These are phyloP conservation scores for Hypoxylon lienhwacheense DNA, from an alignment of 495 filamentous ascomycete species.

Conservation along the genomic window DNA sequence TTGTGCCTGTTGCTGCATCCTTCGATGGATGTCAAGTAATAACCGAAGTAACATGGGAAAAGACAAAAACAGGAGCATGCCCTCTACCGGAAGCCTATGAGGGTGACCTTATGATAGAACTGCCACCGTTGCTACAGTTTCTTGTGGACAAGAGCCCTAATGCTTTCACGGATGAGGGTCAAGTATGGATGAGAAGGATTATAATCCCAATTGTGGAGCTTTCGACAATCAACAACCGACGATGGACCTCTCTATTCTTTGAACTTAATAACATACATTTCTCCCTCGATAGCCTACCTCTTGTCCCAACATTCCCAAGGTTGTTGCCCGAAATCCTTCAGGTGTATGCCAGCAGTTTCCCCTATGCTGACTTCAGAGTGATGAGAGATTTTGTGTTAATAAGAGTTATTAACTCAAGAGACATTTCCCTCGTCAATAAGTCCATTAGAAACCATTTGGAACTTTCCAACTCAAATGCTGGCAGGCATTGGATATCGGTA, in stretches of 20 bases:
- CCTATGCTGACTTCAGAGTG: slow-evolving; percentile 9
- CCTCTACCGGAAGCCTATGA: slow-evolving; percentile 2
- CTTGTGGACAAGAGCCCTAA: slow-evolving; percentile 2
- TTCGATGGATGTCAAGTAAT: slow-evolving; percentile 38
- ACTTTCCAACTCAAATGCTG: slow-evolving; percentile 22
- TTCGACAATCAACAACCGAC: slow-evolving; percentile 25
- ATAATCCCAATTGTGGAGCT: slow-evolving; percentile 21
- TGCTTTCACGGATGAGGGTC: not conserved
- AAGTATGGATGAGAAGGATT: slow-evolving; percentile 18
- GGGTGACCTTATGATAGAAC: not conserved
- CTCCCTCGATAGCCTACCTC: slow-evolving; percentile 26
- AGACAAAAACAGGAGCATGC: slow-evolving; percentile 15
- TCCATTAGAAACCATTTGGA: slow-evolving; percentile 8
- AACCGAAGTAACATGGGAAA: slow-evolving; percentile 37
- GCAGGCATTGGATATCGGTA: slow-evolving; percentile 35
- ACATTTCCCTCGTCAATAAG: slow-evolving; percentile 24
- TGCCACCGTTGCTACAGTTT: slow-evolving; percentile 7
- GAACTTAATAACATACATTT: slow-evolving; percentile 19
- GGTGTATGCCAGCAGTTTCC: slow-evolving; percentile 13
- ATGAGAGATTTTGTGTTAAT: slow-evolving; percentile 18
- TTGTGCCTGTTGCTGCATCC: slow-evolving; percentile 40
- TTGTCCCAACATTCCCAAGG: slow-evolving; percentile 14
- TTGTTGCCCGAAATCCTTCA: slow-evolving; percentile 12
- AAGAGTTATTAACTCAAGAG: slow-evolving; percentile 13
- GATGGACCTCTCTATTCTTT: slow-evolving; percentile 41